Conservation (phyloP, 306 rosid genomes). For the Ormosia emarginata region DNA sequence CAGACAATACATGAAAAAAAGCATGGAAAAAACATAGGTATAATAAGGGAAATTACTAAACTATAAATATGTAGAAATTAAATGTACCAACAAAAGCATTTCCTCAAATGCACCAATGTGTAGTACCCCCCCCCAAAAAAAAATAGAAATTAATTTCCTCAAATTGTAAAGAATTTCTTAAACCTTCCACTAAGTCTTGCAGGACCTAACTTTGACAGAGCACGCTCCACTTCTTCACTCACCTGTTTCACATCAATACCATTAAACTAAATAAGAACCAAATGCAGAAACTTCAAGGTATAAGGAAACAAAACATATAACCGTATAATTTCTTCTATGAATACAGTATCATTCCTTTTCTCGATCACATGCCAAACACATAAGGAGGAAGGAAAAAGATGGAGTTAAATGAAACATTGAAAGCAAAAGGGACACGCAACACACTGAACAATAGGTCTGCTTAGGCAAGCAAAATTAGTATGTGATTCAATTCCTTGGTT, state of each 20-base stretch:
- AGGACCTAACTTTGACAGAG: conserved; percentile 86
- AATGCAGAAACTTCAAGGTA: not conserved
- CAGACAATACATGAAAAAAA: conserved; percentile 11
- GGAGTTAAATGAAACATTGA: not conserved
- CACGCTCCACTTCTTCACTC: conserved; percentile 97
- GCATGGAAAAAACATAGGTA: not conserved
- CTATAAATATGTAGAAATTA: conserved; percentile 2
- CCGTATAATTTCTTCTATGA: not conserved
- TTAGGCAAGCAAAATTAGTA: not conserved
- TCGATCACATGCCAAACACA: not conserved
- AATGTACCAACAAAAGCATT: not conserved
- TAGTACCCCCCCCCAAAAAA: too few species aligned
- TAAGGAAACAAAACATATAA: not conserved
- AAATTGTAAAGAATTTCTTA: conserved; percentile 10
- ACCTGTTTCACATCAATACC: conserved; percentile 55
- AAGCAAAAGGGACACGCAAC: not conserved
- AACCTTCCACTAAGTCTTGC: conserved; percentile 77
- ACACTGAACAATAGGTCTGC: not conserved
- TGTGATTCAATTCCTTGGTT: not conserved
- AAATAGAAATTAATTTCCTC: conserved; percentile 11
- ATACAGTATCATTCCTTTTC: not conserved
- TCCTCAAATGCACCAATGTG: not conserved
- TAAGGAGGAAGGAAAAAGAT: not conserved
- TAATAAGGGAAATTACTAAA: not conserved
- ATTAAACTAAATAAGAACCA: conserved; percentile 11